A percentile compares a stretch with the other conserved stretches of the same genome.
phyloP scores from a whole-genome alignment of 1,139 yeast genomes.

The Candida gigantensis region DNA sequence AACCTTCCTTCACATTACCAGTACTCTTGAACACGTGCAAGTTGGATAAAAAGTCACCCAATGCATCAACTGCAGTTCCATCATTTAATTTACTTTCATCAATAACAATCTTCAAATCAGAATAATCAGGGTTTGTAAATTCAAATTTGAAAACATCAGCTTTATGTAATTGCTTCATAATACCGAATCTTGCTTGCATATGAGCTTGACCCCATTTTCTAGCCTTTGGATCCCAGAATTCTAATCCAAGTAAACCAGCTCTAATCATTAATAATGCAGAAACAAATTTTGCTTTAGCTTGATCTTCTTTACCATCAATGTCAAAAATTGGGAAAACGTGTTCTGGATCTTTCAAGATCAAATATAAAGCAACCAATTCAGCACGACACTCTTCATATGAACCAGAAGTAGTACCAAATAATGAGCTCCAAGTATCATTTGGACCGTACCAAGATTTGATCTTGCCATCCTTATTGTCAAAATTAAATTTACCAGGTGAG shows the following conservation, averaged over 20 bases:
- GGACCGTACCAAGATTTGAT: constrained; percentile 68
- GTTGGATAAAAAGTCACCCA: constrained; percentile 68
- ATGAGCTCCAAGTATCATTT: constrained; percentile 88
- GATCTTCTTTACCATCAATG: constrained; percentile 54
- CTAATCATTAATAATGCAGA: constrained; percentile 83
- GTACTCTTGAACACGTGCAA: constrained; percentile 79
- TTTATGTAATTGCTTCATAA: constrained; percentile 69
- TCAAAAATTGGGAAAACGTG: constrained; percentile 74
- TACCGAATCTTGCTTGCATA: constrained; percentile 89
- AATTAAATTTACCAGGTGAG: constrained; percentile 66
- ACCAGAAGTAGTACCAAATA: constrained; percentile 80
- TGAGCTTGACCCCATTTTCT: constrained; percentile 95
- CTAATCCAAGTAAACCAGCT: constrained; percentile 80
- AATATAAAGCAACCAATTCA: constrained; percentile 81
- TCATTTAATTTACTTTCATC: constrained; percentile 63
- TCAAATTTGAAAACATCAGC: constrained; percentile 66
- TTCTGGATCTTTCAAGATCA: constrained; percentile 61
- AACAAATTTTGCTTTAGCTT: constrained; percentile 62
- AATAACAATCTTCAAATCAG: constrained; percentile 60
- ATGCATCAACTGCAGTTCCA: constrained; percentile 65
- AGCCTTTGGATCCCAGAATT: constrained; percentile 81
- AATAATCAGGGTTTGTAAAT: constrained; percentile 46
- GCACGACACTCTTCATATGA: constrained; percentile 93
- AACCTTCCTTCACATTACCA: constrained; percentile 68
- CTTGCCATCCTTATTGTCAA: constrained; percentile 68